Percentiles rank a stretch among this genome's conserved stretches.
phyloP scores from a whole-genome alignment of 768 basidiomycete species.

The Sporobolomyces pararoseus region DNA sequence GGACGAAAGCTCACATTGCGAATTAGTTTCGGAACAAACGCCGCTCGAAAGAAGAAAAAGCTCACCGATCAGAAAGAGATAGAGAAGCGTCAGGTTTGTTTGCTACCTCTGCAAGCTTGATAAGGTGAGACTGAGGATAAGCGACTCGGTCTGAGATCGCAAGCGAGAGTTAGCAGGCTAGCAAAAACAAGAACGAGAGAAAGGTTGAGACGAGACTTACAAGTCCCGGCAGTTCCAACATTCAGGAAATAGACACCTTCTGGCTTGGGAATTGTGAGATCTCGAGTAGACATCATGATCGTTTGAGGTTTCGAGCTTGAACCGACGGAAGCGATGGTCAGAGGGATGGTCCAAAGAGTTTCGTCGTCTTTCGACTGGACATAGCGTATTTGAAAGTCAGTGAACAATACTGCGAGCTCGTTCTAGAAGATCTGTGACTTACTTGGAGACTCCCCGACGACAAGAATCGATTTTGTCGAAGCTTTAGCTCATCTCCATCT shows the following conservation, averaged over 20 bases:
- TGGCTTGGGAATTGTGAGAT: constrained; percentile 60
- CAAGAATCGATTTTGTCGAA: constrained; percentile 88
- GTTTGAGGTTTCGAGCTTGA: constrained; percentile 47
- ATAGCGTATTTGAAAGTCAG: too few species aligned
- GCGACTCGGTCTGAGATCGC: constrained; percentile 59
- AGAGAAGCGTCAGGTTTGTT: constrained; percentile 61
- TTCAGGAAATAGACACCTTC: constrained; percentile 59
- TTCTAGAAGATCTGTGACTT: background rate
- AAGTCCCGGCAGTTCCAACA: background rate
- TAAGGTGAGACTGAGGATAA: constrained; percentile 76
- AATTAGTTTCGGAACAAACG: background rate
- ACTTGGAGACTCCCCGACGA: constrained; percentile 54
- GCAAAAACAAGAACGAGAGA: background rate
- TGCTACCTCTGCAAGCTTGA: constrained; percentile 72
- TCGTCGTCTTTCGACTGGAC: constrained; percentile 61
- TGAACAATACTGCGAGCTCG: background rate
- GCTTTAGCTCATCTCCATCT: constrained; percentile 62
- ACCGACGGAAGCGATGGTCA: constrained; percentile 5
- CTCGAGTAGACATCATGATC: constrained; percentile 65
- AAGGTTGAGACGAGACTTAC: background rate
- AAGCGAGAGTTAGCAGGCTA: background rate
- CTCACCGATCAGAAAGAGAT: constrained; percentile 66
- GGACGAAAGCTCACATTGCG: too few species aligned
- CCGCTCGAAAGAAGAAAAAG: background rate
- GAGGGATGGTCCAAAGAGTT: constrained; percentile 18